Evolutionary conservation across 139 green algal genomes (phyloP), one percentile per base, ranked within the genome.

Genomic region (Micromonas pusilla): DNA sequence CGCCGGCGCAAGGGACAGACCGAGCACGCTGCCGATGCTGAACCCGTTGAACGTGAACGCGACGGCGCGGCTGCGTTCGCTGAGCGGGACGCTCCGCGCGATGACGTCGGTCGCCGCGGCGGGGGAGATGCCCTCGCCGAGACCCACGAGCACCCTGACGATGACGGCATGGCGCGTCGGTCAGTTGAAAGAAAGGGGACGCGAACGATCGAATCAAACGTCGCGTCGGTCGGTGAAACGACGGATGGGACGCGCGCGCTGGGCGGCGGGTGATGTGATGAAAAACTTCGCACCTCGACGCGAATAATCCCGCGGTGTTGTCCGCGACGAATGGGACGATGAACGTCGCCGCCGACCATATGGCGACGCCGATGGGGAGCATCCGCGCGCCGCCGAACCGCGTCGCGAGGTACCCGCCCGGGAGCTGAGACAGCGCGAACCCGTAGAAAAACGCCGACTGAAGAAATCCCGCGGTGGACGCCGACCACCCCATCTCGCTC

Each of bases 371-470:
- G 25, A 77, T 26, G 25, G 66, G 63, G 9, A 83, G 36, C 52
- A 83, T 52, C 37, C 45, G 70, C 5, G 72, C 34, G 2, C 79
- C 79, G 52, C 72, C 72, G n/a, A 71, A 80, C 2, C 65, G 65
- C 19, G 62, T 77, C 2, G 63, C 54, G 23, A 96, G 80, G 67
- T 90, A 96, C 34, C 95, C 93, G 21, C 91, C 94, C 0, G 94
- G 94, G 38, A 98, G 83, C 84, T 98, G 94, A 63, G 73, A 87
- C 0, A 93, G 79, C 0, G 92, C 90, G 80, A 98, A 99, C 20
- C 94, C 94, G 91, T 93, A 99, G 85, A 98, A 99, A 87, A 99
- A 99, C 26, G 92, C 89, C 0, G 89, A 93, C 26, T 98, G 95
- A 23, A 98, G 90, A 38, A 98, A 81, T 54, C 94, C 94, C 23